phyloP scores from a whole-genome alignment of 2,329 filamentous ascomycete genomes.

The Fusarium annulatum region DNA sequence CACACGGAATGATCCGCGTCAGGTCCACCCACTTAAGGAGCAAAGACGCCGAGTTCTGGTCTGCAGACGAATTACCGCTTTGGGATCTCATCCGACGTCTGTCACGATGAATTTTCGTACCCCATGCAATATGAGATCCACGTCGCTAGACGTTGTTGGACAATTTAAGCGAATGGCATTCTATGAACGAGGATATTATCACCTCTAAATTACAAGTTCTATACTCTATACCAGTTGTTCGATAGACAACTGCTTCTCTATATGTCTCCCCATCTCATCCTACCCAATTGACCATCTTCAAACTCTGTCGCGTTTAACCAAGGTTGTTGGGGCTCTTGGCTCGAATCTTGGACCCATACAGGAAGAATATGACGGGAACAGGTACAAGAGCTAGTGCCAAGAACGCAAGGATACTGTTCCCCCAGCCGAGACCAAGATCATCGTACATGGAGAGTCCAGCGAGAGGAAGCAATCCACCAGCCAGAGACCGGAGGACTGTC shows the following conservation, averaged over 20 bases:
- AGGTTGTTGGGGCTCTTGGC: conserved; percentile 39
- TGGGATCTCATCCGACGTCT: neutral
- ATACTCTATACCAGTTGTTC: neutral
- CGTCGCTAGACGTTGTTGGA: neutral
- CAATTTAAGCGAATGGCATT: neutral
- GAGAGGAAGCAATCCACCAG: conserved; percentile 73
- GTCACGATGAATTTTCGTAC: neutral
- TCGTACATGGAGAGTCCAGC: conserved; percentile 60
- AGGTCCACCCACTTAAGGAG: neutral
- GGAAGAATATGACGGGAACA: conserved; percentile 33
- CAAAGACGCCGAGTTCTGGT: neutral
- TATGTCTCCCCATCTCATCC: accelerated
- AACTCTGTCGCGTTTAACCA: neutral
- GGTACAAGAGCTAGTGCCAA: conserved; percentile 50
- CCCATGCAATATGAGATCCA: accelerated
- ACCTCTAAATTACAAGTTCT: neutral
- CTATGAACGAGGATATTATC: neutral
- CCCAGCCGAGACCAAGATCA: conserved; percentile 60
- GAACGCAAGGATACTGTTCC: conserved; percentile 57
- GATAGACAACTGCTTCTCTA: neutral
- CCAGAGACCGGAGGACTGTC: conserved; percentile 60
- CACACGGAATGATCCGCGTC: neutral
- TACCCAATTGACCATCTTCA: accelerated
- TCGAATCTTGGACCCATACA: conserved; percentile 41
- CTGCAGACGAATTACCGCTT: neutral